Percentiles rank a stretch among this genome's conserved stretches.
These are phyloP conservation scores for Trametes elegans DNA, from an alignment of 768 basidiomycete genomes.

Conservation along the genomic window DNA sequence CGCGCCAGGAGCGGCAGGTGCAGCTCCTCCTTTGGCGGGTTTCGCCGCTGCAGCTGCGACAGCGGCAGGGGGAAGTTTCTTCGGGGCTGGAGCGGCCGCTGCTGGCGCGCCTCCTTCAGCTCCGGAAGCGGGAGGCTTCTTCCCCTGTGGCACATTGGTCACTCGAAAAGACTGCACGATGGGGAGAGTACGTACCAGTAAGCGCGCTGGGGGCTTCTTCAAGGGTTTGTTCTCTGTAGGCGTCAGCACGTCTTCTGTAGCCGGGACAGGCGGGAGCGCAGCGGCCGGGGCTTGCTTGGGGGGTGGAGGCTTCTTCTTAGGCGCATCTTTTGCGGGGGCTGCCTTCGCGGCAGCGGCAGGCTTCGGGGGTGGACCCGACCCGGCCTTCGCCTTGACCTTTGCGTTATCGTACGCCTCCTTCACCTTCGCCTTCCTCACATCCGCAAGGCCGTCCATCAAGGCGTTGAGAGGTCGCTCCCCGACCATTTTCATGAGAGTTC, in stretches of 20 bases:
- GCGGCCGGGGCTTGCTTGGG: slow-evolving; percentile 33
- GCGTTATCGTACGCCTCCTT: slow-evolving; percentile 92
- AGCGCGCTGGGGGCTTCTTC: slow-evolving; percentile 51
- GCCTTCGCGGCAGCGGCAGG: slow-evolving; percentile 29
- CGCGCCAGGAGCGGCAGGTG: slow-evolving; percentile 48
- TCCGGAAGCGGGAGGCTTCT: slow-evolving; percentile 48
- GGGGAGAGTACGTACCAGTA: slow-evolving; percentile 35
- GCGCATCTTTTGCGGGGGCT: slow-evolving; percentile 27
- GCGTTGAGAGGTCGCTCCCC: slow-evolving; percentile 91
- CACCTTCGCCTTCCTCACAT: slow-evolving; percentile 87
- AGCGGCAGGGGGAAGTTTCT: slow-evolving; percentile 46
- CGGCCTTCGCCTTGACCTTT: slow-evolving; percentile 83
- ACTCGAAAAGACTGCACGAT: not conserved
- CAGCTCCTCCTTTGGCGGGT: slow-evolving; percentile 45
- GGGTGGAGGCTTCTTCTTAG: slow-evolving; percentile 36
- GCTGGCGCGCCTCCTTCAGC: slow-evolving; percentile 24
- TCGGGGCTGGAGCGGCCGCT: slow-evolving; percentile 28
- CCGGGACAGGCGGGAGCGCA: slow-evolving; percentile 29
- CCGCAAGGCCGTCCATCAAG: slow-evolving; percentile 79
- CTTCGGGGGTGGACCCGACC: slow-evolving; percentile 50
- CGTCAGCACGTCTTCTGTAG: slow-evolving; percentile 30
- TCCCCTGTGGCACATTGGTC: slow-evolving; percentile 31
- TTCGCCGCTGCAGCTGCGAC: slow-evolving; percentile 38
- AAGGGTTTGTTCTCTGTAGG: slow-evolving; percentile 40
- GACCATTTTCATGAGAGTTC: slow-evolving; percentile 93